Conservation (phyloP, 768 basidiomycete species). For the Tricholoma bakamatsutake region DNA sequence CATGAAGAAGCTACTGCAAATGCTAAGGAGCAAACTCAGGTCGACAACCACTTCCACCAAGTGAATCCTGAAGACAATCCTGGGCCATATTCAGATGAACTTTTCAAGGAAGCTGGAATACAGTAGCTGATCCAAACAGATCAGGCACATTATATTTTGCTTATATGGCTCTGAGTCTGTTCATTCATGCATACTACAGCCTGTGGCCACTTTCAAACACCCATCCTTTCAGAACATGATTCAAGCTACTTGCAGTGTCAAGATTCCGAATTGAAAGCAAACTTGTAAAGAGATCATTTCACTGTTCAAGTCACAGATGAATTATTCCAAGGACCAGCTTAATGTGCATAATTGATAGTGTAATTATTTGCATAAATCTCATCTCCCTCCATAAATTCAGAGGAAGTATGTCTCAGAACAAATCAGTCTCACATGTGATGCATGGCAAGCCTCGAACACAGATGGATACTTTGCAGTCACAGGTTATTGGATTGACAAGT, state of each 20-base stretch:
- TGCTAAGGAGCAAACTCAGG: not conserved
- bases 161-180: too few relatives aligned
- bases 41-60: conserved; percentile 2
- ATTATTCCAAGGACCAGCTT: not conserved
- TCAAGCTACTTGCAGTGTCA: conserved; percentile 23
- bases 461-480: not conserved
- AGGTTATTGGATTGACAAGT: too few relatives aligned
- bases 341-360: conserved; percentile 9
- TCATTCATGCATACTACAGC: not conserved
- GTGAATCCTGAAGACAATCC: conserved; percentile 5
- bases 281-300: conserved; percentile 21
- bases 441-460: not conserved
- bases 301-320: conserved; percentile 7
- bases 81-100: conserved; percentile 15
- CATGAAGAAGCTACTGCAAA: not conserved
- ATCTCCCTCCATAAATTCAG: too few relatives aligned
- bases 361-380: not conserved
- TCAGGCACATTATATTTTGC: conserved; percentile 17
- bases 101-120: conserved; percentile 21
- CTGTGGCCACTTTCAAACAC: conserved; percentile 16
- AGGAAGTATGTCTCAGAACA: too few relatives aligned
- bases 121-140: conserved; percentile 31
- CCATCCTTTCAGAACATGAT: conserved; percentile 21
- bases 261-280: conserved; percentile 19
- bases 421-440: not conserved